phyloP scores from a whole-genome alignment of 2,329 filamentous ascomycete species.

The Huntiella abstrusa region DNA sequence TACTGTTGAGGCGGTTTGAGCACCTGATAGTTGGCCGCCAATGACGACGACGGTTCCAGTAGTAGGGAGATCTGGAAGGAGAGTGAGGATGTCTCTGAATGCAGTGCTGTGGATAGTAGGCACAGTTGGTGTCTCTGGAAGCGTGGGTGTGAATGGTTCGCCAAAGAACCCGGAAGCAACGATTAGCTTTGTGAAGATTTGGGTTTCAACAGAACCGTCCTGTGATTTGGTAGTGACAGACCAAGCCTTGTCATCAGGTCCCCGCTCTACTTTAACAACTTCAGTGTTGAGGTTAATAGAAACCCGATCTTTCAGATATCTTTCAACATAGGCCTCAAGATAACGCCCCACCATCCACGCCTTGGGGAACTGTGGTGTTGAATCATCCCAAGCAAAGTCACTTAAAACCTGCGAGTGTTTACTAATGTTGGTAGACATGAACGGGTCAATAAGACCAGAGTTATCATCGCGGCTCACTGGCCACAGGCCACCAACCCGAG shows the following conservation, averaged over 20 bases:
- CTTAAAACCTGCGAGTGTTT: slow-evolving; percentile 55
- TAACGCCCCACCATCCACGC: slow-evolving; percentile 65
- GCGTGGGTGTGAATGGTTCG: slow-evolving; percentile 30
- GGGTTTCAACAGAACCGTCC: slow-evolving; percentile 19
- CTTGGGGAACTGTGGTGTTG: slow-evolving; percentile 46
- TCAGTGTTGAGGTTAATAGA: slow-evolving; percentile 28
- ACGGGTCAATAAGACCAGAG: slow-evolving; percentile 39
- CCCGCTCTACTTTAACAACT: slow-evolving; percentile 11
- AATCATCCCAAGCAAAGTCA: slow-evolving; percentile 50
- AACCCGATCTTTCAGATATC: slow-evolving; percentile 28
- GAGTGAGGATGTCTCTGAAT: slow-evolving; percentile 34
- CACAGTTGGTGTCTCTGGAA: slow-evolving; percentile 17
- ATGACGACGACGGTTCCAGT: slow-evolving; percentile 51
- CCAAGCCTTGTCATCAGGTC: slow-evolving; percentile 24
- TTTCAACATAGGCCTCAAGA: slow-evolving; percentile 41
- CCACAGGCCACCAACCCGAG: slow-evolving; percentile 63
- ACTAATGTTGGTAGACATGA: slow-evolving; percentile 58
- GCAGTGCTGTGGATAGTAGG: slow-evolving; percentile 50
- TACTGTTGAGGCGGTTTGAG: slow-evolving; percentile 56
- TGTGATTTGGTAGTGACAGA: slow-evolving; percentile 19
- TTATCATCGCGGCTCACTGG: slow-evolving; percentile 31
- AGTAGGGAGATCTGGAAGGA: slow-evolving; percentile 22
- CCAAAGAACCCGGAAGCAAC: slow-evolving; percentile 65
- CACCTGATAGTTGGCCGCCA: slow-evolving; percentile 67
- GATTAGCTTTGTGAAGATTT: slow-evolving; percentile 51